Evolutionary conservation across 495 filamentous ascomycete species (phyloP).

Genomic region (Penicilliopsis zonata): DNA sequence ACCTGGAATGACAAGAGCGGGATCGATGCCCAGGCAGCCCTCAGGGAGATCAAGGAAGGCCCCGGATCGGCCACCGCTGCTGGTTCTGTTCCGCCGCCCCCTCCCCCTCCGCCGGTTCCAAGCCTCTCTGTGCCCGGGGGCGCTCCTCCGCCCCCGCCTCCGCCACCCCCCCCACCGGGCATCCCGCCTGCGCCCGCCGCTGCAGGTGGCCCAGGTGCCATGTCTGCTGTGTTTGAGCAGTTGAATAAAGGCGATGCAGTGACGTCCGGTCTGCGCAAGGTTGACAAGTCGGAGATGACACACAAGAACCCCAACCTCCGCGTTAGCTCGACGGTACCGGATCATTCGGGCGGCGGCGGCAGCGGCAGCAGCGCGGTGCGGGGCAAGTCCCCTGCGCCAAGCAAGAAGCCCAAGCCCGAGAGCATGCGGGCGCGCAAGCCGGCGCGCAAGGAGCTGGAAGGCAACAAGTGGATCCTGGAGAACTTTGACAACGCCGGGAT

Average conservation of each 20-base stretch:
- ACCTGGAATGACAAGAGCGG: conserved; percentile 79
- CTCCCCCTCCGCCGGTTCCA: conserved; percentile 46
- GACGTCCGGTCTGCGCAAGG: conserved; percentile 79
- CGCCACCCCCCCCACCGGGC: conserved; percentile 40
- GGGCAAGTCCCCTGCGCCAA: conserved; percentile 71
- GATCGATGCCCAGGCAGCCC: conserved; percentile 57
- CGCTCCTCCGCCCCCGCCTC: conserved; percentile 76
- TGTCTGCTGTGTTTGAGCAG: conserved; percentile 78
- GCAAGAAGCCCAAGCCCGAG: conserved; percentile 88
- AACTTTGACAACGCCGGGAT: conserved; percentile 78
- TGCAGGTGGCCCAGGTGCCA: conserved; percentile 37
- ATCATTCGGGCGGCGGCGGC: conserved; percentile 39
- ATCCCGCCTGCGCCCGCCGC: conserved; percentile 18
- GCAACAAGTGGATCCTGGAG: conserved; percentile 93
- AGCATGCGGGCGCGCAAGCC: conserved; percentile 90
- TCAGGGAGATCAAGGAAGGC: conserved; percentile 47
- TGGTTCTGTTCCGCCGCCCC: conserved; percentile 43
- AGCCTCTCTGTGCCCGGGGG: conserved; percentile 39
- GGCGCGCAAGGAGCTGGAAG: conserved; percentile 80
- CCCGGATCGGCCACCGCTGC: conserved; percentile 24
- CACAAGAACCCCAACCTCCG: conserved; percentile 96
- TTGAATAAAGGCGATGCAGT: conserved; percentile 80
- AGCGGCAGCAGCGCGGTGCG: conserved; percentile 36
- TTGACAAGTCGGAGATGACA: conserved; percentile 89
- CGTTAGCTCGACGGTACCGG: conserved; percentile 51